phyloP scores from a whole-genome alignment of 2,329 filamentous ascomycete genomes.

The Fusarium tanahbumbuense region DNA sequence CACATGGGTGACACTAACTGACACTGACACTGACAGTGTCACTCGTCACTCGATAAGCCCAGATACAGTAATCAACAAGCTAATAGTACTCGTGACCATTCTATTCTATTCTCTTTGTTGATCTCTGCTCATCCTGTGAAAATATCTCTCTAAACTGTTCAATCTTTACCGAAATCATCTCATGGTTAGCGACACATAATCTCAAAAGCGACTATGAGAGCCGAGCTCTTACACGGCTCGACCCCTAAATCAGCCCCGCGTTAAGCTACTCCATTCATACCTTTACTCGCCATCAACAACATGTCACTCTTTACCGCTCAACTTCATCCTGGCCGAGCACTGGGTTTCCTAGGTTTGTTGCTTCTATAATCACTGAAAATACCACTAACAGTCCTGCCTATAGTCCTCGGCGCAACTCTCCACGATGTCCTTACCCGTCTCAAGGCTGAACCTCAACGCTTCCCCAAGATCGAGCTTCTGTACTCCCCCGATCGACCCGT shows the following conservation, averaged over 20 bases:
- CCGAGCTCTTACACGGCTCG: constrained; percentile 32
- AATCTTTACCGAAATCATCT: not conserved
- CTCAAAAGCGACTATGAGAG: constrained; percentile 21
- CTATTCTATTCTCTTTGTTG: not conserved
- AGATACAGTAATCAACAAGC: not conserved
- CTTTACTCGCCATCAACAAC: constrained; percentile 25
- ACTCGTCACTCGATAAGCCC: constrained; percentile 34
- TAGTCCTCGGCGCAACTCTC: constrained; percentile 89
- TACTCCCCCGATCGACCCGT: constrained; percentile 84
- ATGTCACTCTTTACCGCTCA: constrained; percentile 69
- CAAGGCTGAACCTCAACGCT: constrained; percentile 86
- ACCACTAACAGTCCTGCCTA: not conserved
- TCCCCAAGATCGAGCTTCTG: constrained; percentile 83
- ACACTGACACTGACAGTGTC: constrained; percentile 6
- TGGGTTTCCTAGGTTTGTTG: constrained; percentile 69
- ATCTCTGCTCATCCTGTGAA: not conserved
- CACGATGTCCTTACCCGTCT: constrained; percentile 89
- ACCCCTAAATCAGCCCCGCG: constrained; percentile 38
- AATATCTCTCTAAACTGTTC: not conserved
- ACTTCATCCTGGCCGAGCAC: constrained; percentile 73
- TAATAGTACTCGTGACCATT: constrained; percentile 34
- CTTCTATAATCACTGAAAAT: not conserved
- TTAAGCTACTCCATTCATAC: constrained; percentile 15
- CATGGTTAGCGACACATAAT: constrained; percentile 22
- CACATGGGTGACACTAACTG: constrained; percentile 29